These are phyloP conservation scores for Peniophora sp. DNA, from an alignment of 1,284 basidiomycete species.

Conservation along the genomic window DNA sequence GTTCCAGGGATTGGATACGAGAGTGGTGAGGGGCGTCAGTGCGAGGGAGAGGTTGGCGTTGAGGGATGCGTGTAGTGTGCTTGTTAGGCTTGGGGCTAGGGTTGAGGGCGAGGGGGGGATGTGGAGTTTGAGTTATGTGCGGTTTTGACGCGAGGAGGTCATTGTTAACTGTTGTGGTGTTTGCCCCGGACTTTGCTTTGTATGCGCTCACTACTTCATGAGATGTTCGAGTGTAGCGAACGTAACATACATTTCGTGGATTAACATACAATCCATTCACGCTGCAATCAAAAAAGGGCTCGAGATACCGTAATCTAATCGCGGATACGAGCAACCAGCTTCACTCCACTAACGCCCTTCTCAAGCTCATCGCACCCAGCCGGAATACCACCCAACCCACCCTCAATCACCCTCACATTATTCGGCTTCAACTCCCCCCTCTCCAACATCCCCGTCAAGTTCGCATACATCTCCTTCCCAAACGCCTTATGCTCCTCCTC, in stretches of 20 bases:
- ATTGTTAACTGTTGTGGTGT: too few species aligned
- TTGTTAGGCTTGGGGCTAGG: slow-evolving; percentile 10
- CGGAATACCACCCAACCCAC: neutral
- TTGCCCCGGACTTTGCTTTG: too few species aligned
- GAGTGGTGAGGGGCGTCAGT: slow-evolving; percentile 11
- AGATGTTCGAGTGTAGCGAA: too few species aligned
- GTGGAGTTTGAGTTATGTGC: slow-evolving; percentile 16
- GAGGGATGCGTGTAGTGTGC: slow-evolving; percentile 9
- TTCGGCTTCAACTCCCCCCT: neutral
- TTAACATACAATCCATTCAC: too few species aligned
- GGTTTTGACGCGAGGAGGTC: too few species aligned
- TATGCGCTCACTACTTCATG: too few species aligned
- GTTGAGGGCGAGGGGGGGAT: slow-evolving; percentile 11
- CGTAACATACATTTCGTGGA: too few species aligned
- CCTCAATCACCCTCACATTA: neutral
- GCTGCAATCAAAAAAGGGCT: too few species aligned
- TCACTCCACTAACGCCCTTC: neutral
- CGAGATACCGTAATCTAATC: too few species aligned
- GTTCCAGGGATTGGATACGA: slow-evolving; percentile 12
- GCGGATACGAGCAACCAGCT: neutral
- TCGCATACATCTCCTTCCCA: slow-evolving; percentile 13
- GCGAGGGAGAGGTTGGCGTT: slow-evolving; percentile 12
- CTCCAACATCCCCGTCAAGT: neutral
- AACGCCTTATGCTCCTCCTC: slow-evolving; percentile 16
- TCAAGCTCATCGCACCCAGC: neutral